Percentiles rank a stretch among this genome's conserved stretches.
Conservation (phyloP, 2,329 filamentous ascomycete genomes). For the Epichloe glyceriae region DNA sequence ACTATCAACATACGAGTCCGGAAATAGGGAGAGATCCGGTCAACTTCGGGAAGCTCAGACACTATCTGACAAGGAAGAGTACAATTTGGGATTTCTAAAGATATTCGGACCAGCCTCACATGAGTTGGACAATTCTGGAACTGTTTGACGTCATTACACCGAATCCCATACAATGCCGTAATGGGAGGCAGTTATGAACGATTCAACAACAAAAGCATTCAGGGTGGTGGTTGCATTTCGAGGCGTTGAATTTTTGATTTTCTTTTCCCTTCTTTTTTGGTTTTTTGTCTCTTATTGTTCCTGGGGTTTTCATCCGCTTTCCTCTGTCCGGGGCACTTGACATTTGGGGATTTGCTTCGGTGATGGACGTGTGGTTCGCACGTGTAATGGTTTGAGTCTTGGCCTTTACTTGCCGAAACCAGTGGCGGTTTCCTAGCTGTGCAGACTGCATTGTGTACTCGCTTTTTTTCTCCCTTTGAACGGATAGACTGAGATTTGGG, state of each 20-base stretch:
- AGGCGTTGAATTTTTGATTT: conserved; percentile 21
- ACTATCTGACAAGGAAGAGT: conserved; percentile 1
- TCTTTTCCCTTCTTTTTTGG: conserved; percentile 7
- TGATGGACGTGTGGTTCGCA: neutral
- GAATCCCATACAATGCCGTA: neutral
- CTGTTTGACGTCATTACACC: conserved; percentile 1
- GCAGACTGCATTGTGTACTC: conserved; percentile 16
- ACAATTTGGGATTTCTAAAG: conserved; percentile 5
- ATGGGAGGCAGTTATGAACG: conserved; percentile 1
- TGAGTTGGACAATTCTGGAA: conserved; percentile 4
- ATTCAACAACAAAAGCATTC: conserved; percentile 13
- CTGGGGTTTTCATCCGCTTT: conserved; percentile 2
- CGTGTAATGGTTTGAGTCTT: conserved; percentile 2
- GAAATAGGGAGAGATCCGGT: neutral
- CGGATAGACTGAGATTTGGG: conserved; percentile 22
- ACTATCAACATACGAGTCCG: neutral
- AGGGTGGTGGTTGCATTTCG: conserved; percentile 23
- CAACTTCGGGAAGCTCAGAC: neutral
- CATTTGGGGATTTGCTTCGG: conserved; percentile 1
- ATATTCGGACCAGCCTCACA: conserved; percentile 4
- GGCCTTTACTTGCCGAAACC: neutral
- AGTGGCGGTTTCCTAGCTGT: conserved; percentile 14
- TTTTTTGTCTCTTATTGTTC: conserved; percentile 6
- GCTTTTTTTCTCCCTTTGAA: neutral
- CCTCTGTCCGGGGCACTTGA: neutral